phyloP scores from a whole-genome alignment of 73 alveolate species.

The Paramecium primaurelia region DNA sequence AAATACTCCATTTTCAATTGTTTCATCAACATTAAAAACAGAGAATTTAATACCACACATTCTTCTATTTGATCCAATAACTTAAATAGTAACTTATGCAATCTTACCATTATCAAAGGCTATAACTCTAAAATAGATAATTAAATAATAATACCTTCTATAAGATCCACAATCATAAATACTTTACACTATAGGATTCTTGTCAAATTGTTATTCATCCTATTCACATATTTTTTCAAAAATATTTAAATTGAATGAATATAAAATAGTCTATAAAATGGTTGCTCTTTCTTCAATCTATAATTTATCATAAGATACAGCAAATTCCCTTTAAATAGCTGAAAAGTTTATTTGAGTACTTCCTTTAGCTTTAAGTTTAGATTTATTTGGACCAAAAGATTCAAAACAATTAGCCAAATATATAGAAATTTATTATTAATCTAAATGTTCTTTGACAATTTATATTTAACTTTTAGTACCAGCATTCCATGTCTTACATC shows the following conservation, averaged over 20 bases:
- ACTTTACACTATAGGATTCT: conserved; percentile 30
- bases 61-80: conserved; percentile 42
- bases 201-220: not conserved
- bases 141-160: not conserved
- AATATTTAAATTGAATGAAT: conserved; percentile 33
- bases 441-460: not conserved
- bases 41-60: conserved; percentile 30
- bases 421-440: not conserved
- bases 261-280: not conserved
- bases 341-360: not conserved
- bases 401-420: conserved; percentile 36
- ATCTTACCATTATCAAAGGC: conserved; percentile 15
- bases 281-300: conserved; percentile 21
- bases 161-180: conserved; percentile 36
- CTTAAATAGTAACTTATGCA: not conserved
- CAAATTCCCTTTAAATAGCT: conserved; percentile 5
- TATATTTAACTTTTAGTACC: conserved; percentile 22
- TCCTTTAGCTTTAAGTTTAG: conserved; percentile 19
- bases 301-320: not conserved
- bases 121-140: not conserved
- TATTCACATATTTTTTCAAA: conserved; percentile 41
- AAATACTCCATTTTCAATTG: conserved; percentile 5
- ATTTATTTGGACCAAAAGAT: conserved; percentile 27
- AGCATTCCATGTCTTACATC: conserved; percentile 31
- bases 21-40: not conserved